Evolutionary conservation across 352 stramenopile species (phyloP), one percentile per base, ranked within the genome.

Genomic region (Blastocystis sp.): DNA sequence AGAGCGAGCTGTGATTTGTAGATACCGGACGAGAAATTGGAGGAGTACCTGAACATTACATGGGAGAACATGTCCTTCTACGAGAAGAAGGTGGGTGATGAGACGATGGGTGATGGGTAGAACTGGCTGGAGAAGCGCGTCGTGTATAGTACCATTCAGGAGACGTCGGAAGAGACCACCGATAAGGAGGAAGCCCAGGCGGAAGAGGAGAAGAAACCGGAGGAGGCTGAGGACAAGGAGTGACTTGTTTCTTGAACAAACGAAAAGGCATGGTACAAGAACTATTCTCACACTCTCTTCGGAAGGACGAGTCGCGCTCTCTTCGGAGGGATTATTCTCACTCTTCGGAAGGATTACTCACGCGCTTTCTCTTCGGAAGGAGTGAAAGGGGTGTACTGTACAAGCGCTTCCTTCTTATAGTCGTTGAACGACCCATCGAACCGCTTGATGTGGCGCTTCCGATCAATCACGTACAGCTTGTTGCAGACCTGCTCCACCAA

Each of bases 401-500:
- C 74, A 69, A 94, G 81, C 9, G 93, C 92, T 59, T 92, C 91
- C 51, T 92, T 92, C 67, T 94, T 94, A 74, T 94, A 94, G 39
- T 85, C 90, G 21, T 92, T 69, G 90, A 94, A 94, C 35, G 92
- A 88, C 60, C 91, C 92, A 24, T 90, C 90, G 79, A 92, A 92
- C 10, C 89, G 90, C 26, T 59, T 93, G 79, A 94, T 90, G 59
- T 92, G 88, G 37, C 90, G 90, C 33, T 93, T 92, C 31, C 93
- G 90, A 37, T 89, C 63, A 29, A 93, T 91, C 70, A 92, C 91
- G 92, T 94, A 97, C 19, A 98, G 91, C 85, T 97, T 93, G 45
- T 97, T 93, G 89, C 95, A 98, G 61, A 97, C 94, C 89, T 93
- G 96, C 77, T 96, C 96, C 65, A 98, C 93, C 62, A 98, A 95